Evolutionary conservation across 768 basidiomycete species (phyloP), one percentile per base, ranked within the genome.

Genomic region (Scleroderma citrinum): DNA sequence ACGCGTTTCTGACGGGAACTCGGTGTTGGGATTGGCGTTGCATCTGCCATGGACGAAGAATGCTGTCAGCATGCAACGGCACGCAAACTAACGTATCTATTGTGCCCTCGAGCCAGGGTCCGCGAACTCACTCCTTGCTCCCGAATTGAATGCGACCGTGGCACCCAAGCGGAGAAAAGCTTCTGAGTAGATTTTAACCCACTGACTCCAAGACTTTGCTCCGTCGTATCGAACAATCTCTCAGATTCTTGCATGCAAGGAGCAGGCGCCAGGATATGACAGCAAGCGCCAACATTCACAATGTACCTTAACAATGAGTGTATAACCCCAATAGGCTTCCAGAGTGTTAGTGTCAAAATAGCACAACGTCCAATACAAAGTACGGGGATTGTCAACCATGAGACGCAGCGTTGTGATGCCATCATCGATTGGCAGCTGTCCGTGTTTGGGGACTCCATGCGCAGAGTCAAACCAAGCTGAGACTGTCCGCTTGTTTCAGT

Each of bases 1-100:
- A 91, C 83, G 65, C 91, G 83, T 69, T 85, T 87, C 68, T 82
- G 83, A 48, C 77, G 81, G 53, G 70, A 64, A 57, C 72, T 68
- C 40, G 66, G 57, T 44, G 62, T 59, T 46, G 66, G 51, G 54
- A 47, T 52, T 52, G 68, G 69, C 49, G 68, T 54, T 50, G 60
- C 60, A 55, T 75, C 71, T 38, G 65, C 61, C 65, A 66, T 66
- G 52, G 44, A 54, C 44, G 30, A 34, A 26, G 26, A 35, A 21
- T 43, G 49, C 50, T 16, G 8, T 32, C 26, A 44, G 42, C 35
- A 42, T 47, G 42, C 36, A 35, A 29, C 26, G 37, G 42, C 35
- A 42, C 45, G 42, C 36, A 35, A 29, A n/a, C 32, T 30, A 12
- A 29, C 46, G 49, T 40, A 50, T 44, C 45, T 58, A 52, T n/a